These are phyloP conservation scores for Aspergillus sp. DNA, from an alignment of 2,329 filamentous ascomycete species.

Conservation along the genomic window DNA sequence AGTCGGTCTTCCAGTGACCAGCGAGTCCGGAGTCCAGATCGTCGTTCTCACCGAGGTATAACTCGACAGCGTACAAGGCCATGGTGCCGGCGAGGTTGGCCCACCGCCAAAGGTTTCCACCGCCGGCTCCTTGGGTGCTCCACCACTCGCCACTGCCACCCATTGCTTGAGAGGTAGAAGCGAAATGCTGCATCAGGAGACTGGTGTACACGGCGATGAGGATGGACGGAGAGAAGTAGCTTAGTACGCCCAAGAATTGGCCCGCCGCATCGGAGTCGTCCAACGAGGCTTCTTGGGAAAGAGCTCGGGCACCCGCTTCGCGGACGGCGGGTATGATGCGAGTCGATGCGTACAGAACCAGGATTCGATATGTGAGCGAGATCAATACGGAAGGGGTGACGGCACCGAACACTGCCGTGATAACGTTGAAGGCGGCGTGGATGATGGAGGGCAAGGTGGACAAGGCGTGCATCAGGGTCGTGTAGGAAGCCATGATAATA, in stretches of 20 bases:
- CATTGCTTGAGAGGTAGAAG: conserved; percentile 63
- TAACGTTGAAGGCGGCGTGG: conserved; percentile 79
- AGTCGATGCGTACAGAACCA: conserved; percentile 93
- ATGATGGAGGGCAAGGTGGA: conserved; percentile 81
- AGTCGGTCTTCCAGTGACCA: conserved; percentile 93
- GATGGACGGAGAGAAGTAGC: conserved; percentile 93
- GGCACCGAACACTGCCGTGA: conserved; percentile 89
- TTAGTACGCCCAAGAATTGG: conserved; percentile 77
- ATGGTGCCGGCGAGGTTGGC: conserved; percentile 88
- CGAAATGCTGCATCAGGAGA: conserved; percentile 91
- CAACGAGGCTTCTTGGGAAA: conserved; percentile 81
- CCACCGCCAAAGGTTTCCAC: conserved; percentile 90
- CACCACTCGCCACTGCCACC: conserved; percentile 72
- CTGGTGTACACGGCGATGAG: conserved; percentile 96
- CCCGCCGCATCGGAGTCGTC: conserved; percentile 84
- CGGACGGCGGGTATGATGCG: conserved; percentile 93
- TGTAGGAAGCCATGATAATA: conserved; percentile 98
- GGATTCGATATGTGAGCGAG: conserved; percentile 86
- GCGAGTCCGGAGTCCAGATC: conserved; percentile 73
- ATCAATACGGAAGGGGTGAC: conserved; percentile 96
- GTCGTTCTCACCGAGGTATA: conserved; percentile 73
- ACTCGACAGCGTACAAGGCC: conserved; percentile 83
- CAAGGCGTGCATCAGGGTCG: conserved; percentile 81
- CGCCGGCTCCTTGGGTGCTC: conserved; percentile 80
- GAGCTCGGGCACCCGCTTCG: conserved; percentile 77